Conservation (phyloP, 108 stramenopile species). For the Cylindrotheca fusiformis region DNA sequence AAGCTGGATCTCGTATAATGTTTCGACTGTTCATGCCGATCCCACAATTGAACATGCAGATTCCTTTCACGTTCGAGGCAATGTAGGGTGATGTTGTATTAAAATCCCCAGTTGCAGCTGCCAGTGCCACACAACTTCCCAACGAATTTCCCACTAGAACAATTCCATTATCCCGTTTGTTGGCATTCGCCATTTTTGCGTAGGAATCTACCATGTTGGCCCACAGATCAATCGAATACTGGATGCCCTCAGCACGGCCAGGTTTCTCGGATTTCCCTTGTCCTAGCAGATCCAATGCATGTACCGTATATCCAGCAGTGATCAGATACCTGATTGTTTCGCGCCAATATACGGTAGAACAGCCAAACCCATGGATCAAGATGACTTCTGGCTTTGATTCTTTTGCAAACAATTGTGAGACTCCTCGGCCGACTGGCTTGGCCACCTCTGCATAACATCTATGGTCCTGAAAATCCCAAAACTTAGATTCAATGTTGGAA, state of each 20-base stretch:
- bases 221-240: constrained; percentile 70
- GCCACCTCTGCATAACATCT: constrained; percentile 20
- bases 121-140: constrained; percentile 54
- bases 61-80: constrained; percentile 27
- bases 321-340: constrained; percentile 40
- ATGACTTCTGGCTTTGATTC: constrained; percentile 37
- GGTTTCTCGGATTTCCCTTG: constrained; percentile 64
- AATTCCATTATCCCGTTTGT: constrained; percentile 27
- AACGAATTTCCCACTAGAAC: constrained; percentile 63
- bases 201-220: constrained; percentile 62
- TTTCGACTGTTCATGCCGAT: constrained; percentile 64
- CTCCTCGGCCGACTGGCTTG: not conserved
- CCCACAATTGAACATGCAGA: constrained; percentile 64
- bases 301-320: constrained; percentile 54
- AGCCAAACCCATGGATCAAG: constrained; percentile 66
- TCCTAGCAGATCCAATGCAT: constrained; percentile 59
- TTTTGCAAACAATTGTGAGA: not conserved
- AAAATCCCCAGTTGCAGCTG: constrained; percentile 57
- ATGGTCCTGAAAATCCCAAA: constrained; percentile 26
- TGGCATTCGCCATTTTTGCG: constrained; percentile 26
- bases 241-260: constrained; percentile 18
- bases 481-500: not conserved
- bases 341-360: constrained; percentile 62
- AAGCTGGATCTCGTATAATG: constrained; percentile 32
- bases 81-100: not conserved